Evolutionary conservation across 306 rosid species (phyloP).

Genomic region (Gynostemma pentaphyllum): DNA sequence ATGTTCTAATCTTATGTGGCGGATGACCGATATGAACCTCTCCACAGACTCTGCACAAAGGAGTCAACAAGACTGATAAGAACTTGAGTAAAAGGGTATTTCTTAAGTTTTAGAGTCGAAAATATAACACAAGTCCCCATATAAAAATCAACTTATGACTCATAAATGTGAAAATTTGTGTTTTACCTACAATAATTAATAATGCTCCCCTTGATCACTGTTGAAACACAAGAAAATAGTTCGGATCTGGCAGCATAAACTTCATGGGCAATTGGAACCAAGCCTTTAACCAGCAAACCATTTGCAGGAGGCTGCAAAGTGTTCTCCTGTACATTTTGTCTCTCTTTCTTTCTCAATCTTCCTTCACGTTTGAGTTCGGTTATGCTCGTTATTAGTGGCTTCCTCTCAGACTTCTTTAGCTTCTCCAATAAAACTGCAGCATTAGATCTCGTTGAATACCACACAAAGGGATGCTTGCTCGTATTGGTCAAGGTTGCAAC

Average conservation of each 20-base stretch:
- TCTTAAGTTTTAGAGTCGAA: not conserved
- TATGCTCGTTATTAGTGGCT: constrained; percentile 37
- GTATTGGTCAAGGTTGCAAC: not conserved
- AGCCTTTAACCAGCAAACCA: constrained; percentile 41
- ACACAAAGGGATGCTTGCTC: constrained; percentile 6
- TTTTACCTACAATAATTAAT: constrained; percentile 45
- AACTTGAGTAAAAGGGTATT: not conserved
- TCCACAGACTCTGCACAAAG: constrained; percentile 40
- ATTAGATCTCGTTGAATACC: constrained; percentile 21
- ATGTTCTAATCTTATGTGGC: constrained; percentile 59
- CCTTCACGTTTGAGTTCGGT: constrained; percentile 51
- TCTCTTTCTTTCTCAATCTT: constrained; percentile 39
- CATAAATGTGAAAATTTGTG: not conserved
- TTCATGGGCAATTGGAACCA: constrained; percentile 43
- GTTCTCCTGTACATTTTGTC: constrained; percentile 33
- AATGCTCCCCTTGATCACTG: constrained; percentile 24
- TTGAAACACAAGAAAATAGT: constrained; percentile 36
- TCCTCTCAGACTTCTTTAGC: constrained; percentile 42
- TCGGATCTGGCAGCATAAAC: constrained; percentile 45
- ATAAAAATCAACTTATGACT: not conserved
- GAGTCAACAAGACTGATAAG: constrained; percentile 10
- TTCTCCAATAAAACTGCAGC: constrained; percentile 24
- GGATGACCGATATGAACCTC: constrained; percentile 62
- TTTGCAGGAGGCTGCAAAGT: constrained; percentile 42
- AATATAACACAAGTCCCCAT: not conserved